A percentile compares a stretch with the other conserved stretches of the same genome.
Conservation (phyloP, 1,139 yeast genomes). For the Arxiozyma bovina region DNA sequence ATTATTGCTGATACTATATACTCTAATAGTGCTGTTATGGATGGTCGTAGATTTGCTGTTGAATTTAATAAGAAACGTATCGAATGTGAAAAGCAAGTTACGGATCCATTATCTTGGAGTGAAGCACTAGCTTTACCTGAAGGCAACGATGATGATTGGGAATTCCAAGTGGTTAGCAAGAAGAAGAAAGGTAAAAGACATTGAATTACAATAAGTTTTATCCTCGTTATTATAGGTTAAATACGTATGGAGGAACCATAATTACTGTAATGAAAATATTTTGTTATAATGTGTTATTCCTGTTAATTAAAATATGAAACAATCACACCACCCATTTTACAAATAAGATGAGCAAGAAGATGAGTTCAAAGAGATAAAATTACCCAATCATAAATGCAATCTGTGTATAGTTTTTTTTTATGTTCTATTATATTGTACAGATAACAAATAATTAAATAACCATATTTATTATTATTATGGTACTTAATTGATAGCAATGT, state of each 20-base stretch:
- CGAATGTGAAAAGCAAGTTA: conserved; percentile 53
- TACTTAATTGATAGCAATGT: not conserved
- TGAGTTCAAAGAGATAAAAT: not conserved
- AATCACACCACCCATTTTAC: not conserved
- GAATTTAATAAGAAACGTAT: conserved; percentile 78
- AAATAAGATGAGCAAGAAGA: not conserved
- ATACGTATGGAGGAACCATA: too few species aligned
- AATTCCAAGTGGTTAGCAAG: conserved; percentile 59
- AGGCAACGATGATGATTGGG: conserved; percentile 72
- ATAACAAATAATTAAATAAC: too few species aligned
- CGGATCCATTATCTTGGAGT: conserved; percentile 57
- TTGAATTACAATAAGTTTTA: not conserved
- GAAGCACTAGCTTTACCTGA: conserved; percentile 51
- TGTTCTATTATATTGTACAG: not conserved
- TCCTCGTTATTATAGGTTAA: too few species aligned
- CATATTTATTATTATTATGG: not conserved
- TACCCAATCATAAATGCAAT: not conserved
- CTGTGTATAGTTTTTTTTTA: not conserved
- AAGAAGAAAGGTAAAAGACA: conserved; percentile 50
- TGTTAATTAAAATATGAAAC: not conserved
- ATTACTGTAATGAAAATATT: too few species aligned
- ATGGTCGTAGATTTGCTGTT: conserved; percentile 86
- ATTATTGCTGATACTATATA: conserved; percentile 90
- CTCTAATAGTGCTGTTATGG: conserved; percentile 85
- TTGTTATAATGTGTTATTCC: too few species aligned